These are phyloP conservation scores for Mortierella sp. DNA, from an alignment of 371 early-diverging fungal genomes.

Conservation along the genomic window DNA sequence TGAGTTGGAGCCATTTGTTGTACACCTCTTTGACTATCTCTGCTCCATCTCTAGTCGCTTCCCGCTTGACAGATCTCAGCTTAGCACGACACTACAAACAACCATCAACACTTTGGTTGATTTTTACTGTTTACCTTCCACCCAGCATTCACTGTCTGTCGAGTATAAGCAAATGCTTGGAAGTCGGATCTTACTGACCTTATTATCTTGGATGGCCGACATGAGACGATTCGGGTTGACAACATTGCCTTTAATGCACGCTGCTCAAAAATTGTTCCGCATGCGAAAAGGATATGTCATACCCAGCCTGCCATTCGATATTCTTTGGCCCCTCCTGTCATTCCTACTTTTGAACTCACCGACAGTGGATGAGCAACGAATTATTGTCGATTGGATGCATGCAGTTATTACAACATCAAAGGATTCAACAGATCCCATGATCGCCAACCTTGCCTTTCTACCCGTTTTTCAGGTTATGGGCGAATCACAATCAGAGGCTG, in stretches of 20 bases:
- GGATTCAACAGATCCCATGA: constrained; percentile 29
- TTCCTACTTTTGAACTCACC: constrained; percentile 62
- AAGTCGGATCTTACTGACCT: constrained; percentile 19
- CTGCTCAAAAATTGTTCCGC: constrained; percentile 23
- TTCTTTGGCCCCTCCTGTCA: constrained; percentile 60
- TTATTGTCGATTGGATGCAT: constrained; percentile 57
- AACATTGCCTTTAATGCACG: constrained; percentile 33
- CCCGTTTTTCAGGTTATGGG: constrained; percentile 67
- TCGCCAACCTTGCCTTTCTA: constrained; percentile 60
- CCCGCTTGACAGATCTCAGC: constrained; percentile 33
- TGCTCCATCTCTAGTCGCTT: constrained; percentile 35
- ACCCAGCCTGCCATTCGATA: constrained; percentile 32
- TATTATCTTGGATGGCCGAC: constrained; percentile 40
- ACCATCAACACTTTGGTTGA: constrained; percentile 34
- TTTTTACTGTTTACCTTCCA: constrained; percentile 39
- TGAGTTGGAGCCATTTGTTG: constrained; percentile 24
- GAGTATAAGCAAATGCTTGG: constrained; percentile 30
- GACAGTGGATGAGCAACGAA: constrained; percentile 62
- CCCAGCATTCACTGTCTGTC: constrained; percentile 25
- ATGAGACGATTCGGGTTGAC: constrained; percentile 42
- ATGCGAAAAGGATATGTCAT: constrained; percentile 24
- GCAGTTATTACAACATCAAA: background rate
- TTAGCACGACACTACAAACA: constrained; percentile 30
- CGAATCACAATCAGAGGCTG: constrained; percentile 57
- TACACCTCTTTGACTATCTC: constrained; percentile 39